phyloP scores from a whole-genome alignment of 2,329 filamentous ascomycete genomes.

The Xylaria hypoxylon region DNA sequence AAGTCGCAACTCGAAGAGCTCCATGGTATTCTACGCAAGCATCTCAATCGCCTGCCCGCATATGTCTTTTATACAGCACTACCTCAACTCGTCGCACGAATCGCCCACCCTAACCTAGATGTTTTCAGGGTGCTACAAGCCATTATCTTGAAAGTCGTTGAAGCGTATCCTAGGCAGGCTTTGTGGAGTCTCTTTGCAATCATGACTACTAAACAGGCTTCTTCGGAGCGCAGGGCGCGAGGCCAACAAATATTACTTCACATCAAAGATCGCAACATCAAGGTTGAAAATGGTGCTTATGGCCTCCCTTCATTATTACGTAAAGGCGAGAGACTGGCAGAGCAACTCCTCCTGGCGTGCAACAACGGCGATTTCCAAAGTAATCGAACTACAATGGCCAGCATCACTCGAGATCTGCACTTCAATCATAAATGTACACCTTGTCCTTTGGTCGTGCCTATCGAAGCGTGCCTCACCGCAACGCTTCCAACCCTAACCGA shows the following conservation, averaged over 20 bases:
- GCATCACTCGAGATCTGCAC: constrained; percentile 78
- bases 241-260: constrained; percentile 65
- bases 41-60: constrained; percentile 76
- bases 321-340: constrained; percentile 83
- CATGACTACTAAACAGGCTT: constrained; percentile 78
- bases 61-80: constrained; percentile 86
- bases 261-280: constrained; percentile 61
- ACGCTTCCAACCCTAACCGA: constrained; percentile 81
- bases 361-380: constrained; percentile 78
- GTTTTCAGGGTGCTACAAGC: constrained; percentile 81
- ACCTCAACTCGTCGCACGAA: constrained; percentile 94
- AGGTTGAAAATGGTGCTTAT: constrained; percentile 61
- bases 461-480: constrained; percentile 85
- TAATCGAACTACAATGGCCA: constrained; percentile 76
- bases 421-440: constrained; percentile 89
- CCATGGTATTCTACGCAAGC: constrained; percentile 82
- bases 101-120: constrained; percentile 82
- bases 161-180: constrained; percentile 88
- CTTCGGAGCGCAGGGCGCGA: constrained; percentile 69
- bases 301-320: constrained; percentile 79
- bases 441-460: constrained; percentile 86
- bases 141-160: constrained; percentile 89
- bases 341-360: constrained; percentile 83
- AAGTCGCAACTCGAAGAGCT: constrained; percentile 75
- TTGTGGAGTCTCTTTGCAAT: constrained; percentile 92